Percentiles rank a stretch among this genome's conserved stretches.
Evolutionary conservation across 2,329 filamentous ascomycete species (phyloP).

Genomic region (Colletotrichum plurivorum): DNA sequence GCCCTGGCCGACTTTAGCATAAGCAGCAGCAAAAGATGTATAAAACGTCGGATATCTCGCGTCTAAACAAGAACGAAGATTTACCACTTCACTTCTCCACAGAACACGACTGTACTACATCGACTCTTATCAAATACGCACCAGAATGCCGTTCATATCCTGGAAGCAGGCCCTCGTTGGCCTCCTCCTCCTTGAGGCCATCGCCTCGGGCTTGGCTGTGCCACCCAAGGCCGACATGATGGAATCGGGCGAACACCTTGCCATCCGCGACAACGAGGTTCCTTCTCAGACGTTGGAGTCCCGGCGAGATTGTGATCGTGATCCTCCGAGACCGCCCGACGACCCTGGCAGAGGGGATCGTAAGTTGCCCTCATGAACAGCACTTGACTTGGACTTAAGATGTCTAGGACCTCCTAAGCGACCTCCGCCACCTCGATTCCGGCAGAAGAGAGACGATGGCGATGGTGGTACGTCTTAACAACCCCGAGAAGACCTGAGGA

Average conservation of each 20-base stretch:
- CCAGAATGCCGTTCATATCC: not conserved
- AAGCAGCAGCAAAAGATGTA: not conserved
- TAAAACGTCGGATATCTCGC: not conserved
- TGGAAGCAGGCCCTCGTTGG: slow-evolving; percentile 21
- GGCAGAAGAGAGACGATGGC: not conserved
- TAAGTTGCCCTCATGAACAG: not conserved
- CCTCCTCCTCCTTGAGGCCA: slow-evolving; percentile 17
- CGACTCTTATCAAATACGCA: not conserved
- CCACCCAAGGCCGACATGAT: not conserved
- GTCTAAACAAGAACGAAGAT: too few species aligned
- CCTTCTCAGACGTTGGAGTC: not conserved
- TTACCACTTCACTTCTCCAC: not conserved
- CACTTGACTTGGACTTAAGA: too few species aligned
- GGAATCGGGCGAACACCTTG: not conserved
- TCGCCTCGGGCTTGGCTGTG: slow-evolving; percentile 15
- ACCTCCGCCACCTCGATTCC: not conserved
- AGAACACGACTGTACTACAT: not conserved
- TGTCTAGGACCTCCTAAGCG: not conserved
- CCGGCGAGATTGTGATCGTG: too few species aligned
- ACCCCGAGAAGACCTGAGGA: too few species aligned
- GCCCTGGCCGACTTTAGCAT: too few species aligned
- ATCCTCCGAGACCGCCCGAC: not conserved
- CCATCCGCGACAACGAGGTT: not conserved
- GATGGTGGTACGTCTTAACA: not conserved
- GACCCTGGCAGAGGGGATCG: not conserved